Conservation (phyloP, 148 eudicot genomes). For the Diospyros lotus region DNA sequence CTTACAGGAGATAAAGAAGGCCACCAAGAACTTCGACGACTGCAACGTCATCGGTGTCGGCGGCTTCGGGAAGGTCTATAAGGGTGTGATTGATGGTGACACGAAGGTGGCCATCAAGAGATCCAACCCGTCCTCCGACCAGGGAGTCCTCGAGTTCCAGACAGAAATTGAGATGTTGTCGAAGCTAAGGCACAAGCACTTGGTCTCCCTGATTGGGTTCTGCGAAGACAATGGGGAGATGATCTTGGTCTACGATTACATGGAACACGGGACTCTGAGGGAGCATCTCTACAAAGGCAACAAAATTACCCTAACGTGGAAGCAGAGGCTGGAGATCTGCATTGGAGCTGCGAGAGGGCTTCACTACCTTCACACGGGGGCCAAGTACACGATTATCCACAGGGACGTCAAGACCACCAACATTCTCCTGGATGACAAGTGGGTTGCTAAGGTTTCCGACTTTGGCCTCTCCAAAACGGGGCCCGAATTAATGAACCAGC, state of each 20-base stretch:
- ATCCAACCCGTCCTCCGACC: constrained; percentile 49
- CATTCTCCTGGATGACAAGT: constrained; percentile 49
- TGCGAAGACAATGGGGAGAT: constrained; percentile 46
- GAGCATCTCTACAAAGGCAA: constrained; percentile 48
- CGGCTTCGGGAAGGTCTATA: constrained; percentile 54
- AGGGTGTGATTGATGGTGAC: constrained; percentile 33
- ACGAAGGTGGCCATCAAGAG: constrained; percentile 44
- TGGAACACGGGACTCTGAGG: constrained; percentile 46
- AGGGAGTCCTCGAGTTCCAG: constrained; percentile 46
- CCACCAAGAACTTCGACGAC: constrained; percentile 45
- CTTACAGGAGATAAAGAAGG: constrained; percentile 34
- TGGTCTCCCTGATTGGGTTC: constrained; percentile 46
- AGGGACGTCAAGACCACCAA: constrained; percentile 49
- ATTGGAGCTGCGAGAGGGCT: constrained; percentile 54
- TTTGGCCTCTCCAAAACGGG: constrained; percentile 51
- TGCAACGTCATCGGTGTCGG: constrained; percentile 51
- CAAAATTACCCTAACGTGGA: constrained; percentile 38
- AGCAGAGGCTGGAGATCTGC: constrained; percentile 51
- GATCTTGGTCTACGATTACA: constrained; percentile 45
- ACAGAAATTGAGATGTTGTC: constrained; percentile 55
- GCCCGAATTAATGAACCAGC: constrained; percentile 31
- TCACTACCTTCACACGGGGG: constrained; percentile 47
- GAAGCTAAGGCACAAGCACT: constrained; percentile 39
- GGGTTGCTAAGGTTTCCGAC: constrained; percentile 54
- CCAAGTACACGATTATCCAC: constrained; percentile 43